phyloP scores from a whole-genome alignment of 345 rosid genomes.

The Boechera divaricarpa region DNA sequence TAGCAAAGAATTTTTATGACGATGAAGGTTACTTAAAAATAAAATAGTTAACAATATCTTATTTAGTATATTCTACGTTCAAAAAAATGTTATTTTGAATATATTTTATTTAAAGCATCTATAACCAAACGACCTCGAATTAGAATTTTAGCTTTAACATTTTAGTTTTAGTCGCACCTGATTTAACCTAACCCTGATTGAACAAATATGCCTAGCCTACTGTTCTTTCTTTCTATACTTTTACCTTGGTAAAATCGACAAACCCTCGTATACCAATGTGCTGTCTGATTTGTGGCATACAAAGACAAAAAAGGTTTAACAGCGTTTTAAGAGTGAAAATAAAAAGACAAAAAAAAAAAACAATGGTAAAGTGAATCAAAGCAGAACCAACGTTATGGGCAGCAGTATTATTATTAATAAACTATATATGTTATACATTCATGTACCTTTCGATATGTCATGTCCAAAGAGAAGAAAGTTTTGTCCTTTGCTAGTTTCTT shows the following conservation, averaged over 20 bases:
- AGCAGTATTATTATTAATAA: conserved; percentile 10
- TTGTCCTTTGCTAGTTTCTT: conserved; percentile 44
- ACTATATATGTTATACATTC: conserved; percentile 10
- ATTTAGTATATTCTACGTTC: too few species aligned
- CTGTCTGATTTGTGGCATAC: conserved; percentile 39
- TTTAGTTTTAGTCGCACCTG: background rate
- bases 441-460: conserved; percentile 41
- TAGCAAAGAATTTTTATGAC: too few species aligned
- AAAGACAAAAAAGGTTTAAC: conserved; percentile 24
- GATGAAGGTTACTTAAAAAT: too few species aligned
- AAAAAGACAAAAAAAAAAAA: conserved; percentile 7
- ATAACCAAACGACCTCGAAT: background rate
- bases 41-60: background rate
- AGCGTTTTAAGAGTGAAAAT: background rate
- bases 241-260: conserved; percentile 30
- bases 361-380: conserved; percentile 35
- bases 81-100: too few species aligned
- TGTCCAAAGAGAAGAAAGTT: conserved; percentile 39
- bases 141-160: background rate
- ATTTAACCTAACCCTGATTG: background rate
- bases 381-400: conserved; percentile 43
- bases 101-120: too few species aligned
- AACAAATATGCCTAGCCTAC: too few species aligned
- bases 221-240: conserved; percentile 10
- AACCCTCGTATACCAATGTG: conserved; percentile 40